Evolutionary conservation across 768 basidiomycete species (phyloP).

Genomic region (Lactarius pseudohatsudake): DNA sequence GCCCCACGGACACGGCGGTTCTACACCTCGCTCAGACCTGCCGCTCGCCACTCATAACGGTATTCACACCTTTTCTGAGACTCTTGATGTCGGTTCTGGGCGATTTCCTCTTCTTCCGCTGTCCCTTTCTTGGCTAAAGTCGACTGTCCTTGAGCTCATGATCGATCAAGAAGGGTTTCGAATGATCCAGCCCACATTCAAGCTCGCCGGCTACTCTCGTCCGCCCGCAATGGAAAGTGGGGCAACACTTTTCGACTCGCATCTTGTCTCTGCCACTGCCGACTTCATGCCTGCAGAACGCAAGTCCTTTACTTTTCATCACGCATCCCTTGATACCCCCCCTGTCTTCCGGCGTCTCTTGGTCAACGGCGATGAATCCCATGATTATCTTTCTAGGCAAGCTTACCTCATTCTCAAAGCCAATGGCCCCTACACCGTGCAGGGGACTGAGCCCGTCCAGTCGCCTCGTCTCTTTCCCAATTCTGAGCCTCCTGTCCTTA

Average conservation of each 20-base stretch:
- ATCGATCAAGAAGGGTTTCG: conserved; percentile 88
- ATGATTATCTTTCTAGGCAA: conserved; percentile 76
- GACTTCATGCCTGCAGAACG: conserved; percentile 64
- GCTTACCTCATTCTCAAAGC: conserved; percentile 66
- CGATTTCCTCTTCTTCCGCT: conserved; percentile 36
- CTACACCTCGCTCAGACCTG: neutral
- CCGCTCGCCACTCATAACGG: neutral
- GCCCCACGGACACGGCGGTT: neutral
- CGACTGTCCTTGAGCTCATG: conserved; percentile 56
- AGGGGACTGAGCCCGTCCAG: conserved; percentile 55
- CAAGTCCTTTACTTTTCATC: conserved; percentile 67
- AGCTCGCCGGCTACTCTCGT: conserved; percentile 51
- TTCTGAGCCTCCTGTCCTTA: conserved; percentile 41
- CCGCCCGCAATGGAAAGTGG: conserved; percentile 25
- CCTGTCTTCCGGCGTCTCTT: conserved; percentile 73
- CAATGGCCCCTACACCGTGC: conserved; percentile 75
- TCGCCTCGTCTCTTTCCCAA: conserved; percentile 26
- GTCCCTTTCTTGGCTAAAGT: conserved; percentile 53
- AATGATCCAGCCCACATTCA: conserved; percentile 56
- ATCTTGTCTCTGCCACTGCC: conserved; percentile 47
- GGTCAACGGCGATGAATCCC: conserved; percentile 61
- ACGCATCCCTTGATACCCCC: conserved; percentile 61
- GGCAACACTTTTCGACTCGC: conserved; percentile 32
- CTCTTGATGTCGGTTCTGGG: neutral
- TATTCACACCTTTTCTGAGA: neutral